Percentiles rank a stretch among this genome's conserved stretches.
These are phyloP conservation scores for Kluyveromyces starmeri DNA, from an alignment of 805 yeast species.

Conservation along the genomic window DNA sequence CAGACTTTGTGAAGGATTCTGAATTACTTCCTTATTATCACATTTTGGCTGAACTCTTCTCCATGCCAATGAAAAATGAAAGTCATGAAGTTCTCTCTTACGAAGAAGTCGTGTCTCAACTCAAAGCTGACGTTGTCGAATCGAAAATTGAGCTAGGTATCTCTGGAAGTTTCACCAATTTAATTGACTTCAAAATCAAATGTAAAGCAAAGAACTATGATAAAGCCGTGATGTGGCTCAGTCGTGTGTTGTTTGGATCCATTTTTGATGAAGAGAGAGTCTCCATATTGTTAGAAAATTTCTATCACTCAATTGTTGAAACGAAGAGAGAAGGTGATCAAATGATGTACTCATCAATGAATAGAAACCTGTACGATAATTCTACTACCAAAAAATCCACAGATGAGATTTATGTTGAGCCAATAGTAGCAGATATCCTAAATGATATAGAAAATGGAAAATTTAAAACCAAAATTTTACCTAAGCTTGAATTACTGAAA, in stretches of 20 bases:
- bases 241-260: constrained; percentile 52
- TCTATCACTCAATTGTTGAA: constrained; percentile 32
- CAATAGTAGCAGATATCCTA: constrained; percentile 40
- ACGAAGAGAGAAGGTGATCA: constrained; percentile 34
- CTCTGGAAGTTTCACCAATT: constrained; percentile 55
- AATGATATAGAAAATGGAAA: constrained; percentile 46
- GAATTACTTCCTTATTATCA: constrained; percentile 55
- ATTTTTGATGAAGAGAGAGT: constrained; percentile 68
- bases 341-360: constrained; percentile 58
- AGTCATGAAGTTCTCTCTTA: constrained; percentile 53
- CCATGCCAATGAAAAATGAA: constrained; percentile 59
- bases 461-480: constrained; percentile 30
- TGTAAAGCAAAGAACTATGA: constrained; percentile 54
- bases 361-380: constrained; percentile 42
- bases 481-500: constrained; percentile 39
- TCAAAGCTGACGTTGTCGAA: constrained; percentile 67
- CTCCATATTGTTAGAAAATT: constrained; percentile 41
- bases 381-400: constrained; percentile 58
- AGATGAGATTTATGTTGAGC: constrained; percentile 59
- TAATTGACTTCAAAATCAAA: constrained; percentile 51
- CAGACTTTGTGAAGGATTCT: constrained; percentile 38
- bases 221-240: constrained; percentile 70
- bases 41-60: constrained; percentile 56
- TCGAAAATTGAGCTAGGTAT: constrained; percentile 48
- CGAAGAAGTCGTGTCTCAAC: constrained; percentile 65